phyloP scores from a whole-genome alignment of 2,329 filamentous ascomycete genomes.

The Monosporascus sp. region DNA sequence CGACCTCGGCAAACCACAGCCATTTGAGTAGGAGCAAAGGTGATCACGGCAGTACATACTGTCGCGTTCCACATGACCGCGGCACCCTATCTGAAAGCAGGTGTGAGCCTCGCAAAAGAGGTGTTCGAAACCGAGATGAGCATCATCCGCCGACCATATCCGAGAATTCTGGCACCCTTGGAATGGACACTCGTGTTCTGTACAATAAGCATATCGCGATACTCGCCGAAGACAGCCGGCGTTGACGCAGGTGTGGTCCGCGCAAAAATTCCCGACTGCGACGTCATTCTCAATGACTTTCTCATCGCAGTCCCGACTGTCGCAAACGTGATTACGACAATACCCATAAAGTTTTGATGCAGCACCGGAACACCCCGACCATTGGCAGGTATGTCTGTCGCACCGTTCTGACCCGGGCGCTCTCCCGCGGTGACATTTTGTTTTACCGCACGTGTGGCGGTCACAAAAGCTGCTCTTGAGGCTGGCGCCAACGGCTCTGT shows the following conservation, averaged over 20 bases:
- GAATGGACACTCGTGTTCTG: slow-evolving; percentile 9
- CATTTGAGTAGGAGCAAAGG: slow-evolving; percentile 7
- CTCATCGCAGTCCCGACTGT: slow-evolving; percentile 5
- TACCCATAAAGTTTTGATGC: slow-evolving; percentile 7
- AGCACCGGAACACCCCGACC: slow-evolving; percentile 5
- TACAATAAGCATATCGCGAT: slow-evolving; percentile 5
- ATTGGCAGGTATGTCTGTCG: slow-evolving; percentile 7
- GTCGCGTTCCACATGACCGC: slow-evolving; percentile 2
- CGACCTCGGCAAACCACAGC: slow-evolving; percentile 4
- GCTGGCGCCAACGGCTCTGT: slow-evolving; percentile 4
- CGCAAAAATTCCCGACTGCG: slow-evolving; percentile 4
- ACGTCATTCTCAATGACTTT: not conserved
- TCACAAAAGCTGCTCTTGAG: slow-evolving; percentile 9
- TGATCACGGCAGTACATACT: slow-evolving; percentile 10
- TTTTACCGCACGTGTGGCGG: slow-evolving; percentile 10
- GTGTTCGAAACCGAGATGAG: slow-evolving; percentile 5
- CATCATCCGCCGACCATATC: slow-evolving; percentile 5
- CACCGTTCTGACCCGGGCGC: slow-evolving; percentile 8
- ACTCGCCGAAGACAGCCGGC: slow-evolving; percentile 2
- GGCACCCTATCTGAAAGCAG: slow-evolving; percentile 6
- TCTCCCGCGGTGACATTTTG: slow-evolving; percentile 4
- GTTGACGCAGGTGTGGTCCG: slow-evolving; percentile 8
- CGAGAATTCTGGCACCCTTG: slow-evolving; percentile 9
- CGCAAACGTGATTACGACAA: slow-evolving; percentile 11
- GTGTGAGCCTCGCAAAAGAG: slow-evolving; percentile 10